These are phyloP conservation scores for Lactarius evosmus DNA, from an alignment of 768 basidiomycete genomes.

Conservation along the genomic window DNA sequence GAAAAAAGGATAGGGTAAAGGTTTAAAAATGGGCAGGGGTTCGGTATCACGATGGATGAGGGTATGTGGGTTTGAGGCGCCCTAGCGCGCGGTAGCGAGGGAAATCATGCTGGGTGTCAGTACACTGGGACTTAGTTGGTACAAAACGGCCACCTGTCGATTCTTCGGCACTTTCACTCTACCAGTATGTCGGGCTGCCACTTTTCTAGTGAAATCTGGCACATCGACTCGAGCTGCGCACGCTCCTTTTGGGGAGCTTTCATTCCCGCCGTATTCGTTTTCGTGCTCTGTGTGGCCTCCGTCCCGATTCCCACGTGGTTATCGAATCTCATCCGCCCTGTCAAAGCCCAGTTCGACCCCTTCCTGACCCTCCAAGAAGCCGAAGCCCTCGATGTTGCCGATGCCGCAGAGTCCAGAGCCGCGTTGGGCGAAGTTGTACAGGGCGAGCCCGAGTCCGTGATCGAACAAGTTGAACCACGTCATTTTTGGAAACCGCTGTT, in stretches of 20 bases:
- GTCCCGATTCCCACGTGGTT: slow-evolving; percentile 28
- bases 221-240: slow-evolving; percentile 47
- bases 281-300: slow-evolving; percentile 39
- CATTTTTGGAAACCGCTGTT: slow-evolving; percentile 60
- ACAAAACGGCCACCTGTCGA: neutral
- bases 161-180: neutral
- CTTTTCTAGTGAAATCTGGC: slow-evolving; percentile 18
- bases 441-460: slow-evolving; percentile 26
- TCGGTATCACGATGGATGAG: neutral
- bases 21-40: neutral
- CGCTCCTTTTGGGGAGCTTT: slow-evolving; percentile 52
- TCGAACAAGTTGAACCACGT: neutral
- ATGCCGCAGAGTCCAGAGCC: slow-evolving; percentile 1
- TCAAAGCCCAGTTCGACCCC: slow-evolving; percentile 34
- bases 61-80: neutral
- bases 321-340: slow-evolving; percentile 25
- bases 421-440: neutral
- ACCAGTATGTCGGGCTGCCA: slow-evolving; percentile 17
- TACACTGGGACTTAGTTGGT: neutral
- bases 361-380: slow-evolving; percentile 44
- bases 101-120: neutral
- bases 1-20: neutral
- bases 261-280: slow-evolving; percentile 46
- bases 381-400: slow-evolving; percentile 21
- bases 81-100: neutral